phyloP scores from a whole-genome alignment of 139 green algal species.

The Closterium sp. region DNA sequence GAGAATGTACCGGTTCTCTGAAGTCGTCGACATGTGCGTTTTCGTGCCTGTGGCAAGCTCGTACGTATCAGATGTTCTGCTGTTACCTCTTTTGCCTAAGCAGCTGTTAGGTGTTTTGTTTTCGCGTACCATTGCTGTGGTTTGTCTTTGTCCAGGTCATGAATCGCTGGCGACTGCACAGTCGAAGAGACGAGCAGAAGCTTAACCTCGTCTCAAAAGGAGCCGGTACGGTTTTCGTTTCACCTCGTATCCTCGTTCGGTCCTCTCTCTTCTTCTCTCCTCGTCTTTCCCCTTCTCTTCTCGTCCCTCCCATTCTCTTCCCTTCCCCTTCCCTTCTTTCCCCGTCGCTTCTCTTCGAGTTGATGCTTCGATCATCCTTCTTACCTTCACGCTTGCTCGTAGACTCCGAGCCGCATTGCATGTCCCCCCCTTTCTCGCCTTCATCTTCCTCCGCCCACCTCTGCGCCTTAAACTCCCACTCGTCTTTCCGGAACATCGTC shows the following conservation, averaged over 20 bases:
- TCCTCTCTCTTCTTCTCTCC: not conserved
- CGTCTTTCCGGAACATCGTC: not conserved
- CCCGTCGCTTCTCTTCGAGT: not conserved
- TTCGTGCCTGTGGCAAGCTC: not conserved
- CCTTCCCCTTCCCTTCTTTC: not conserved
- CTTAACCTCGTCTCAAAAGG: constrained; percentile 24
- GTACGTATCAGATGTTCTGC: not conserved
- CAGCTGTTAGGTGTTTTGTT: too few species aligned
- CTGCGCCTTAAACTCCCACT: not conserved
- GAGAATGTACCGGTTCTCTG: too few species aligned
- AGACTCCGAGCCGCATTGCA: not conserved
- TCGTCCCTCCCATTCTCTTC: not conserved
- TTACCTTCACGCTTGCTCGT: not conserved
- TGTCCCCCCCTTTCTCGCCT: not conserved
- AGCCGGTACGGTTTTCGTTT: not conserved
- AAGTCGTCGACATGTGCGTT: not conserved
- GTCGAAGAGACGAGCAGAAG: constrained; percentile 32
- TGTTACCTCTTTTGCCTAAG: not conserved
- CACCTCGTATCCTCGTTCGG: not conserved
- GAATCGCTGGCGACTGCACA: not conserved
- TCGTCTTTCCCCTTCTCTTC: not conserved
- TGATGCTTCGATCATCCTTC: not conserved
- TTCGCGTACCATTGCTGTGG: not conserved
- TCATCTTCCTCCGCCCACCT: not conserved
- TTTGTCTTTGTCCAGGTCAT: not conserved